Base-by-base conservation (phyloP, 768 basidiomycete species). In the Panaeolus cyanescens region DNA sequence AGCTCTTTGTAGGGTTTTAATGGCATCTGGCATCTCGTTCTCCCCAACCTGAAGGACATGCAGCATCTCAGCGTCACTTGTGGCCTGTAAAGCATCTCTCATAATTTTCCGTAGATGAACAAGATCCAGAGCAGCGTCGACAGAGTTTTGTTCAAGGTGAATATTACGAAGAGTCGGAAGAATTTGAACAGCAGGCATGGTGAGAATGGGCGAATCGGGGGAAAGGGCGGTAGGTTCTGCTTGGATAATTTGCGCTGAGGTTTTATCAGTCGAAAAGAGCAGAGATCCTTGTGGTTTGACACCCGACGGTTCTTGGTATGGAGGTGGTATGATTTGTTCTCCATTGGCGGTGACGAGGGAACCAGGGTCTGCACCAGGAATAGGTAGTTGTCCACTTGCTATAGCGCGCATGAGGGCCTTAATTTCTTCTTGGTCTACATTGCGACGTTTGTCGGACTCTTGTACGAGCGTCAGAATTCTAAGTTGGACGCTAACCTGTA, bases 21-120 rank as follows among this genome's bases (percentile, higher is more conserved):
- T 86, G 12, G 90, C 90, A 71, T 93, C 92, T 1, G 88, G 87
- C 82, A 91, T 88, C 70, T 91, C 89, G 45, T 85, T 83, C 50
- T 85, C 76, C 32, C 80, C 80, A 42, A 89, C 82, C 64, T 89
- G 84, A 37, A 92, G 75, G 1, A 87, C 80, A 19, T 79, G 75
- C 32, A 91, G 73, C 80, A 92, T 85, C 64, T 85, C 83, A 8
- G 77, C 82, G 67, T 92, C 91, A 64, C 77, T 86, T 58, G 82
- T 82, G 5, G 83, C 77, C 56, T 79, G 76, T 30, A 90, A 74
- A 13, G 89, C 88, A 1, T 70, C 71, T 5, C 83, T 82, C 79
- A 93, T 82, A 55, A 89, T 79, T 60, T 76, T 74, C 1, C 87
- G 75, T 15, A 92, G 74, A 55, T 87, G 83, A 4, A 77, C 80